These are phyloP conservation scores for Cantharellus anzutake DNA, from an alignment of 768 basidiomycete genomes.

Conservation along the genomic window DNA sequence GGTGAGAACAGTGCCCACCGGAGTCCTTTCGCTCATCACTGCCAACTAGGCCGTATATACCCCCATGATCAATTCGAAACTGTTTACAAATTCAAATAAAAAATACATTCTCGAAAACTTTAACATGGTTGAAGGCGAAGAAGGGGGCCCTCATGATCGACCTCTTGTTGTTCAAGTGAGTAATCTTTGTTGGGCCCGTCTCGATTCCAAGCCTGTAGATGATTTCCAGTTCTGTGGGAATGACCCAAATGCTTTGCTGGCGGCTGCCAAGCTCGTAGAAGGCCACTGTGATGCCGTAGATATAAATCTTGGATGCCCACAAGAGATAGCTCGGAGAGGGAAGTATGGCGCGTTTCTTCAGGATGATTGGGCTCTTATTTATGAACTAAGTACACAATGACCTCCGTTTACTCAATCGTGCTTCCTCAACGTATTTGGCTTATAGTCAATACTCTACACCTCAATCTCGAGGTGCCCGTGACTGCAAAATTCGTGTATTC, in stretches of 20 bases:
- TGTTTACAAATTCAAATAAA: slow-evolving; percentile 40
- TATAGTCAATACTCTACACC: slow-evolving; percentile 70
- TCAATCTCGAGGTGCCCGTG: slow-evolving; percentile 73
- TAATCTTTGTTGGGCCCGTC: background rate
- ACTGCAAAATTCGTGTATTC: slow-evolving; percentile 95
- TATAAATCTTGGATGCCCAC: slow-evolving; percentile 86
- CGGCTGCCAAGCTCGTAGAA: slow-evolving; percentile 60
- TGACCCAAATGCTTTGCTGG: slow-evolving; percentile 57
- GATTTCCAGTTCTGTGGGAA: slow-evolving; percentile 64
- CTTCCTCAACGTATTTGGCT: background rate
- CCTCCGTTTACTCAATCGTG: background rate
- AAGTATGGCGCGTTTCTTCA: slow-evolving; percentile 81
- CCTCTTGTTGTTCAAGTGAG: slow-evolving; percentile 63
- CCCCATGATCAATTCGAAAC: slow-evolving; percentile 95
- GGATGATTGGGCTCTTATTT: slow-evolving; percentile 88
- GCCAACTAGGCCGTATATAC: slow-evolving; percentile 61
- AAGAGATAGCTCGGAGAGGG: slow-evolving; percentile 81
- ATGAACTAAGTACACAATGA: slow-evolving; percentile 40
- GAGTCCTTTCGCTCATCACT: slow-evolving; percentile 12
- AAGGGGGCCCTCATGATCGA: slow-evolving; percentile 60
- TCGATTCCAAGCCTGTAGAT: slow-evolving; percentile 3
- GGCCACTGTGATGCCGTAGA: slow-evolving; percentile 81
- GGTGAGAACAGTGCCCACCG: slow-evolving; percentile 25
- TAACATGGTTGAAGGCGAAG: slow-evolving; percentile 52
- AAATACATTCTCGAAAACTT: slow-evolving; percentile 46